A percentile compares a stretch with the other conserved stretches of the same genome.
phyloP scores from a whole-genome alignment of 768 basidiomycete species.

The Leccinum variicolor region DNA sequence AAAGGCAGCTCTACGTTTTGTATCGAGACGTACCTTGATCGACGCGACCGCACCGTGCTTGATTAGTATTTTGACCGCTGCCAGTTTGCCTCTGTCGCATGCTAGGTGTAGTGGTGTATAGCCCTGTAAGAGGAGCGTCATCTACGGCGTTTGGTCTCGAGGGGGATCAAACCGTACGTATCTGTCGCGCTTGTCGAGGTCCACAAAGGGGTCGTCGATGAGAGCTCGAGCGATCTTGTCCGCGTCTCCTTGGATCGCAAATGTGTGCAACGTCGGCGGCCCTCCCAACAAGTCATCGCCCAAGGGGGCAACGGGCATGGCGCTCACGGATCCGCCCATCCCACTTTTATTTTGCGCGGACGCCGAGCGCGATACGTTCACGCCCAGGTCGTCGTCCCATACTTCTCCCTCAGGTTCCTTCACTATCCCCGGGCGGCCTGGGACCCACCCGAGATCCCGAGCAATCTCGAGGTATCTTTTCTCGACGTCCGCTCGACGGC shows the following conservation, averaged over 20 bases:
- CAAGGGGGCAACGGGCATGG: conserved; percentile 41
- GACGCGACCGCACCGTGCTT: conserved; percentile 58
- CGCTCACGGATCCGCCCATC: conserved; percentile 64
- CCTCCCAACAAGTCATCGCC: conserved; percentile 35
- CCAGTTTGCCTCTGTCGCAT: conserved; percentile 70
- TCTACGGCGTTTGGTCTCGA: neutral
- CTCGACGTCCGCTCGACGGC: conserved; percentile 49
- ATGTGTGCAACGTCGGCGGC: conserved; percentile 52
- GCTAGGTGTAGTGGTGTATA: conserved; percentile 88
- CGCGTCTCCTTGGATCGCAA: conserved; percentile 59
- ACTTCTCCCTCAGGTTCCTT: conserved; percentile 32
- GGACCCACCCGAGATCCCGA: conserved; percentile 63
- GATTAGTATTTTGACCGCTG: conserved; percentile 57
- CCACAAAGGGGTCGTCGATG: conserved; percentile 35
- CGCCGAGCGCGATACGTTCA: conserved; percentile 21
- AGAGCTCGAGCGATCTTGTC: conserved; percentile 44
- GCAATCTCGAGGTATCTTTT: conserved; percentile 68
- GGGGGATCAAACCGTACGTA: conserved; percentile 53
- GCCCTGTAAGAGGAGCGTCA: conserved; percentile 48
- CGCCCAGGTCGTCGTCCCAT: conserved; percentile 40
- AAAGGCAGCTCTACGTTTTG: neutral
- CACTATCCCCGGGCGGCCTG: conserved; percentile 25
- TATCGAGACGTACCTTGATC: conserved; percentile 50
- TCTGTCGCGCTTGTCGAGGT: conserved; percentile 65
- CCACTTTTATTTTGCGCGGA: conserved; percentile 29